Base-by-base conservation (phyloP, 257 asterid genomes). In the Lantana camara region DNA sequence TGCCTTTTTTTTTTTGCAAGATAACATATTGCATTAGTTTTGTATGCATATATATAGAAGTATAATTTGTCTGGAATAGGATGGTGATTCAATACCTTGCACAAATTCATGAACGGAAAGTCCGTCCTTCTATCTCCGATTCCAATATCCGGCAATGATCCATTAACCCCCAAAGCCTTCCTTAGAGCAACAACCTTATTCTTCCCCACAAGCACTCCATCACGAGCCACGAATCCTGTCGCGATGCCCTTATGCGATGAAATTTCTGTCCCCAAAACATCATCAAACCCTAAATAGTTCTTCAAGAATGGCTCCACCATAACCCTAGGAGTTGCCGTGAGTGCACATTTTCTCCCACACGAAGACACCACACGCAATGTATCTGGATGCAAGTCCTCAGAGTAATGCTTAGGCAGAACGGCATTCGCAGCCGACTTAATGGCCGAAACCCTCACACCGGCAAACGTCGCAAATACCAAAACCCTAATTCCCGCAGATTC, bases 251-350 rank as follows among this genome's bases (percentile, higher is more conserved):
- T 77, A 29, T 22, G 73, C 30, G 79, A 55, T 49, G 60, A 46
- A 34, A 77, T 73, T 54, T 77, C 82, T 2, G 79, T 72, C 3
- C 82, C 82, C 8, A 77, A 24, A 47, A 77, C 79, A 5, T 15
- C 30, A 0, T 77, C 76, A 8, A 60, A 64, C 0, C 66, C 73
- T n/a, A 77, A 54, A 37, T 68, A 59, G 6, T 64, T 67, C 27
- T 51, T 72, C 64, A 77, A 41, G 38, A 68, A 68, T 0, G 82
- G 73, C 57, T 73, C 74, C 3, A 73, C 79, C 58, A 77, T 66
- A 11, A 77, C 69, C 62, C 76, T 73, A 20, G 82, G 79, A 13
- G 20, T 68, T 1, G 76, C 73, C 1, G 82, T 77, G 2, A 77
- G 60, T 45, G 72, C 76, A 20, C 71, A 77, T 27, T 69, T 64